Evolutionary conservation across 2,329 filamentous ascomycete genomes (phyloP).

Genomic region (Lachnellula cervina): DNA sequence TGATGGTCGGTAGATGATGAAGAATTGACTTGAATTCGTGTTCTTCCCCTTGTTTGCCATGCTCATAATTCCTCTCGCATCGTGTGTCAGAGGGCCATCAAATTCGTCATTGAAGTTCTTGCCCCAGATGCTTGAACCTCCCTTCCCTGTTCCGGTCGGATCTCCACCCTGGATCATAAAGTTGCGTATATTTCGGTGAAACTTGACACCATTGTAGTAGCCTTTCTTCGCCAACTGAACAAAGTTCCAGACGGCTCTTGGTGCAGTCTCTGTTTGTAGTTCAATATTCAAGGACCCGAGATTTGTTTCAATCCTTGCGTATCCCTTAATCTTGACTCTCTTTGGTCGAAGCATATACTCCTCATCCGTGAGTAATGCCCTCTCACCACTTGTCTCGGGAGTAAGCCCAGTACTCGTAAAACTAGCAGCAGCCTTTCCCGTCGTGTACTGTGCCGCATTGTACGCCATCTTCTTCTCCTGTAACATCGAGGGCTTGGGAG

Average conservation of each 20-base stretch:
- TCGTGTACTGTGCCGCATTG: constrained; percentile 88
- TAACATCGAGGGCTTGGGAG: constrained; percentile 41
- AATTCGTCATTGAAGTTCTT: constrained; percentile 94
- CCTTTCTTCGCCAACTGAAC: constrained; percentile 80
- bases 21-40: constrained; percentile 92
- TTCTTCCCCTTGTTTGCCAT: constrained; percentile 99
- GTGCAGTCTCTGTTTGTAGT: constrained; percentile 84
- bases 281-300: constrained; percentile 83
- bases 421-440: constrained; percentile 83
- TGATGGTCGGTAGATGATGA: constrained; percentile 81
- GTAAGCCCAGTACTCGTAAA: constrained; percentile 95
- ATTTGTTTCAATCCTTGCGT: constrained; percentile 83
- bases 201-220: constrained; percentile 78
- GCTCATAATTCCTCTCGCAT: constrained; percentile 70
- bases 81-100: constrained; percentile 82
- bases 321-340: constrained; percentile 84
- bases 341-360: constrained; percentile 94
- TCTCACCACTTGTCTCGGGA: constrained; percentile 81
- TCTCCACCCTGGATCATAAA: constrained; percentile 99
- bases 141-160: constrained; percentile 84
- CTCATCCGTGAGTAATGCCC: constrained; percentile 84
- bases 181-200: constrained; percentile 89
- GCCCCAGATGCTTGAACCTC: constrained; percentile 88
- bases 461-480: constrained; percentile 60
- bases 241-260: constrained; percentile 96